Conservation (phyloP, 495 filamentous ascomycete genomes). For the Aspergillus incahuasiensis region DNA sequence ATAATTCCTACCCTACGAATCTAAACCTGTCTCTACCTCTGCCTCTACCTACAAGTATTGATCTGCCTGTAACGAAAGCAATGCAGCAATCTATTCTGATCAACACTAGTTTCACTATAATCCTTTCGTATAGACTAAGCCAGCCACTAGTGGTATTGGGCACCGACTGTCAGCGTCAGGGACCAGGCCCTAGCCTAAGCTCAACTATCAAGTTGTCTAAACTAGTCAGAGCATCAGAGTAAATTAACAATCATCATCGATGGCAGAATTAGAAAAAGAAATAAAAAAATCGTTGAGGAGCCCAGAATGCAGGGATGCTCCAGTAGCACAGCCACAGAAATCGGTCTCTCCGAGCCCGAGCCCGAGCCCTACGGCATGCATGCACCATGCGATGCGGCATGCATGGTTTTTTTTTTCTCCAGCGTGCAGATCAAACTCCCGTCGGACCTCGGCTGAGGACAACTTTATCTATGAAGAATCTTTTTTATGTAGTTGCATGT, state of each 20-base stretch:
- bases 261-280: no score
- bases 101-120: neutral
- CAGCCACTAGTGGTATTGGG: neutral
- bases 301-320: neutral
- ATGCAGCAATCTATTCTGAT: neutral
- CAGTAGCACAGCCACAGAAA: slow-evolving; percentile 11
- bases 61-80: neutral
- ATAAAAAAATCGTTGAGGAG: neutral
- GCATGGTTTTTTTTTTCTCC: no score
- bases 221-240: neutral
- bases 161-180: neutral
- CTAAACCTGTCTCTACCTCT: no score
- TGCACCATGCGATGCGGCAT: no score
- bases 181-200: no score
- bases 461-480: no score
- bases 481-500: no score
- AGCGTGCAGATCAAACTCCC: neutral
- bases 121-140: neutral
- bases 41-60: neutral
- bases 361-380: neutral
- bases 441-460: neutral
- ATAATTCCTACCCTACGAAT: neutral
- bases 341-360: slow-evolving; percentile 9
- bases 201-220: no score
- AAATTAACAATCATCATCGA: neutral